Evolutionary conservation across 2,329 filamentous ascomycete genomes (phyloP), one percentile per base, ranked within the genome.

Genomic region (Phialocephala sp.): DNA sequence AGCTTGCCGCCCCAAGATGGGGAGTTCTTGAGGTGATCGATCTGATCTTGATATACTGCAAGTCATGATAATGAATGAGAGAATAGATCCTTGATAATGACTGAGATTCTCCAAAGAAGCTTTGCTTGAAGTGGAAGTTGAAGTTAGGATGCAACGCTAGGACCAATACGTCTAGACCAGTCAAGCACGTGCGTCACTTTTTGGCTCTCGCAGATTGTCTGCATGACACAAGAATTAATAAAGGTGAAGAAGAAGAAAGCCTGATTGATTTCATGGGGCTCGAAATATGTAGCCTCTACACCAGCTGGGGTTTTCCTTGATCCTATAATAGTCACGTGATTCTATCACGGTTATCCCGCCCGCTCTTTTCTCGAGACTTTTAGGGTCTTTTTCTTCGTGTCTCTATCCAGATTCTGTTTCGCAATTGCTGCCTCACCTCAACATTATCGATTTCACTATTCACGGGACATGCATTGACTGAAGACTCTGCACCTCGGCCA

Each of bases 31-130:
- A 11, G 32, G 22, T 54, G 50, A 18, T 54, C 50, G 18, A 54
- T 54, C 18, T 54, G 22, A 35, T 54, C 50, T 54, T 54, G 50
- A 24, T 50, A n/a, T n/a, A n/a, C n/a, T n/a, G n/a, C n/a, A n/a
- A n/a, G n/a, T n/a, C n/a, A n/a, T n/a, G n/a, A n/a, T n/a, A n/a
- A n/a, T n/a, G n/a, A n/a, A n/a, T n/a, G n/a, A n/a, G n/a, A n/a
- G n/a, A n/a, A n/a, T n/a, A n/a, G n/a, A n/a, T n/a, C n/a, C n/a
- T n/a, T n/a, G n/a, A n/a, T n/a, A n/a, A n/a, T n/a, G n/a, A n/a
- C n/a, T n/a, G n/a, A n/a, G n/a, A n/a, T n/a, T n/a, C n/a, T n/a
- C n/a, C n/a, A n/a, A n/a, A n/a, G n/a, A n/a, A n/a, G n/a, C n/a
- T n/a, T n/a, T n/a, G n/a, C n/a, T n/a, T n/a, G 41, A 43, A 18